These are phyloP conservation scores for Annulohypoxylon nitens DNA, from an alignment of 495 filamentous ascomycete genomes.

Conservation along the genomic window DNA sequence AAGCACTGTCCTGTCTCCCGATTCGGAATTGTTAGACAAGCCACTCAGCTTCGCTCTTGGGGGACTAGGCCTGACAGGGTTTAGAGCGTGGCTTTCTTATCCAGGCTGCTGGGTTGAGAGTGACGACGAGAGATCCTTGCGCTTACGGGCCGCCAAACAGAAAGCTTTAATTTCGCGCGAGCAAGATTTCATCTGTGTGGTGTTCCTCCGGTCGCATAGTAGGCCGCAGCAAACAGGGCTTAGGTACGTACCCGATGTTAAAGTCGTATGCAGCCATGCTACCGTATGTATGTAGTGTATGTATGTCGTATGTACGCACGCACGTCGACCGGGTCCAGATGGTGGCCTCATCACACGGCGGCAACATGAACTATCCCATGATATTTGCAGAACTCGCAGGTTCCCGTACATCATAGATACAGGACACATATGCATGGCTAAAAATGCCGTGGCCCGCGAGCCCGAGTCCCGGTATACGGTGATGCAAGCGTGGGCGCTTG, in stretches of 20 bases:
- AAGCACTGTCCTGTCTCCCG: slow-evolving; percentile 37
- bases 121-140: slow-evolving; percentile 41
- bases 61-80: slow-evolving; percentile 38
- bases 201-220: slow-evolving; percentile 46
- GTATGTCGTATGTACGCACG: slow-evolving; percentile 17
- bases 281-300: slow-evolving; percentile 5
- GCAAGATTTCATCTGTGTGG: slow-evolving; percentile 33
- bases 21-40: slow-evolving; percentile 39
- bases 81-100: slow-evolving; percentile 47
- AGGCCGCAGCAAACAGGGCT: slow-evolving; percentile 42
- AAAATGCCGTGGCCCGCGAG: slow-evolving; percentile 45
- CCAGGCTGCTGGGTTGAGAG: slow-evolving; percentile 47
- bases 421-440: slow-evolving; percentile 41
- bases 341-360: slow-evolving; percentile 45
- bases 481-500: slow-evolving; percentile 29
- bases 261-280: slow-evolving; percentile 39
- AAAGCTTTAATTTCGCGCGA: slow-evolving; percentile 46
- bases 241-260: slow-evolving; percentile 33
- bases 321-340: slow-evolving; percentile 43
- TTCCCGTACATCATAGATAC: slow-evolving; percentile 46
- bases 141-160: slow-evolving; percentile 43
- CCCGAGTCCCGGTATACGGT: slow-evolving; percentile 47
- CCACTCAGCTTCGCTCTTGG: slow-evolving; percentile 33
- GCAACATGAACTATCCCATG: slow-evolving; percentile 49
- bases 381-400: slow-evolving; percentile 39